Conservation (phyloP, 2,329 filamentous ascomycete species). For the Dothideomycetidae sp. region DNA sequence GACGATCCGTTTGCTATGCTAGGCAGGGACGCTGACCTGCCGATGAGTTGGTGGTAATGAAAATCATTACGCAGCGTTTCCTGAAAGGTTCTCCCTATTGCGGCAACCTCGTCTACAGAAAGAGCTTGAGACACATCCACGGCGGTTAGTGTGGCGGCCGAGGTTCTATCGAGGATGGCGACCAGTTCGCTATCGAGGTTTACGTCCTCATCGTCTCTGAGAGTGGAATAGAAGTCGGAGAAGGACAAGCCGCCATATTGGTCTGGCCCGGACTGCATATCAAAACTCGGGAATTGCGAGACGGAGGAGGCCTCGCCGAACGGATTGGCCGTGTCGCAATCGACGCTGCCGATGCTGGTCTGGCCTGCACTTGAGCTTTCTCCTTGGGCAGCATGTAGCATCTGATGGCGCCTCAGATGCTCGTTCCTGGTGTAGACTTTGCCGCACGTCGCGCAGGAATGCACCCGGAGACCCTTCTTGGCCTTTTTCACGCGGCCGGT, state of each 20-base stretch:
- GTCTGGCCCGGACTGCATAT: no score
- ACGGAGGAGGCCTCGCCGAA: no score
- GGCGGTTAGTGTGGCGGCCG: background rate
- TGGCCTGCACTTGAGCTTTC: background rate
- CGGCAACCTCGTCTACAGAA: background rate
- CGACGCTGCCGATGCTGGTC: background rate
- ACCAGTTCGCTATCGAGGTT: background rate
- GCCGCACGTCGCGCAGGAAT: conserved; percentile 32
- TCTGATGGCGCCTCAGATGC: background rate
- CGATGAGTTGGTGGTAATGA: background rate
- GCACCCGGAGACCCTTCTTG: conserved; percentile 32
- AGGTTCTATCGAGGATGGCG: background rate
- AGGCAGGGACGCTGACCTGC: background rate
- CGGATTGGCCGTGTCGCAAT: no score
- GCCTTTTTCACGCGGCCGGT: conserved; percentile 28
- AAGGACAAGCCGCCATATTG: background rate
- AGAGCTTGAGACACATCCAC: background rate
- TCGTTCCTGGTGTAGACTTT: conserved; percentile 21
- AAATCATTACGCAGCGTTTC: background rate
- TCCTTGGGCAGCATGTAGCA: background rate
- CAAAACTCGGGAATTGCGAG: no score
- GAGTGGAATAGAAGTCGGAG: background rate
- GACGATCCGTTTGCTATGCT: background rate
- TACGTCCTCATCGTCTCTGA: background rate
- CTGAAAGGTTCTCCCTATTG: background rate